Evolutionary conservation across 768 basidiomycete genomes (phyloP).

Genomic region (Kwoniella sp.): DNA sequence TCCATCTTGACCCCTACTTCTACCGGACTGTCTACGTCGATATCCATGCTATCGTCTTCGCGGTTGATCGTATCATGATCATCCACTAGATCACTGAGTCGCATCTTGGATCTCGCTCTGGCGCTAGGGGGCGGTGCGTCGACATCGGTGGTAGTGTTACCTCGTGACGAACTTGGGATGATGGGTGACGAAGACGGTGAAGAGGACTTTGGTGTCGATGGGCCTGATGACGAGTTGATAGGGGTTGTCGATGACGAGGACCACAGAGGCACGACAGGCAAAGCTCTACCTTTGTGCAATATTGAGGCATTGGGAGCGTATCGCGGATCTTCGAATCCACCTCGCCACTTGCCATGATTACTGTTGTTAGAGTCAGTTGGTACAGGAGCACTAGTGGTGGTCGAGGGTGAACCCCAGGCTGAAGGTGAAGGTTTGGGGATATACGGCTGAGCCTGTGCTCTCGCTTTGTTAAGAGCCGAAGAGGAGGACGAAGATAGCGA

Average conservation of each 20-base stretch:
- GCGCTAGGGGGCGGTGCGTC: background rate
- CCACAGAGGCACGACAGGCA: slow-evolving; percentile 21
- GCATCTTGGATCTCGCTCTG: background rate
- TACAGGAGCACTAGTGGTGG: background rate
- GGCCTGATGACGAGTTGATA: background rate
- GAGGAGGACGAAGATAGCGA: slow-evolving; percentile 6
- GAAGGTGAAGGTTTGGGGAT: slow-evolving; percentile 1
- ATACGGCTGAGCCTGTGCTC: background rate
- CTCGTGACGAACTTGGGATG: background rate
- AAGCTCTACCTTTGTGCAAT: slow-evolving; percentile 25
- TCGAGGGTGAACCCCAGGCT: background rate
- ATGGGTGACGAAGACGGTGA: background rate
- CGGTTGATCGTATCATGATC: background rate
- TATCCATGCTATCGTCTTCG: background rate
- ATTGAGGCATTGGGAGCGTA: slow-evolving; percentile 8
- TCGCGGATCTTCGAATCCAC: slow-evolving; percentile 13
- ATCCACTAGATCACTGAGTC: background rate
- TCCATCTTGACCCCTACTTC: background rate
- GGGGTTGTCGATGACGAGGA: background rate
- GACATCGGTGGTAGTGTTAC: background rate
- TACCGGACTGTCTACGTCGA: background rate
- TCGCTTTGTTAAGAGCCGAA: background rate
- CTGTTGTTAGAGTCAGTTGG: background rate
- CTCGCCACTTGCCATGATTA: slow-evolving; percentile 6
- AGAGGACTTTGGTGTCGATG: background rate